phyloP scores from a whole-genome alignment of 305 asterid species.

The Fraxinus greggii region DNA sequence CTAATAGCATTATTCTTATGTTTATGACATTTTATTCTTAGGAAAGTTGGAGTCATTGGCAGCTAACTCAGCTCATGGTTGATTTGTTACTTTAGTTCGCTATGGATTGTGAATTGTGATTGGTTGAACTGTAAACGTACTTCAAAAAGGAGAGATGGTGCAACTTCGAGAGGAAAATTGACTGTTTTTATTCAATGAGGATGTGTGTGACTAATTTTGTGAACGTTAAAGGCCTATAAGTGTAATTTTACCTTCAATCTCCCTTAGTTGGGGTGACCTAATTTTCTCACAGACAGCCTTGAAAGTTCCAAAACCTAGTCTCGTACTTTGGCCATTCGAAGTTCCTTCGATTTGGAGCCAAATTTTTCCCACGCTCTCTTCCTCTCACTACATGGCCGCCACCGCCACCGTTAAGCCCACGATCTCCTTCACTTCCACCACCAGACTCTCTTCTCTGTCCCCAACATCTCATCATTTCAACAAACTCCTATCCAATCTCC shows the following conservation, averaged over 20 bases:
- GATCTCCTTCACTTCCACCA: slow-evolving; percentile 14
- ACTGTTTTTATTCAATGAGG: background rate
- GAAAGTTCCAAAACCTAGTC: slow-evolving; percentile 31
- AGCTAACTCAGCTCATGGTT: background rate
- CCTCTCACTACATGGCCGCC: slow-evolving; percentile 41
- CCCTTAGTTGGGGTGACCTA: background rate
- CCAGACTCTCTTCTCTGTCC: slow-evolving; percentile 31
- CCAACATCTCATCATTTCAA: slow-evolving; percentile 32
- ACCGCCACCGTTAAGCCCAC: slow-evolving; percentile 18
- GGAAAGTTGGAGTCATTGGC: background rate
- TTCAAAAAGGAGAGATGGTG: background rate
- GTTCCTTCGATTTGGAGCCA: slow-evolving; percentile 22
- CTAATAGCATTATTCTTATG: too few relatives aligned
- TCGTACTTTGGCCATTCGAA: slow-evolving; percentile 38
- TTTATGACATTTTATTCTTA: background rate
- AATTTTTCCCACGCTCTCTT: too few relatives aligned
- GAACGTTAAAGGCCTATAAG: background rate
- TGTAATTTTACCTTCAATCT: background rate
- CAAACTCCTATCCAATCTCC: slow-evolving; percentile 15
- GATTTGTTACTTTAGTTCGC: background rate
- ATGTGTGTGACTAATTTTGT: background rate
- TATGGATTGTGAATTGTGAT: background rate
- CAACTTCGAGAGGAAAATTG: background rate
- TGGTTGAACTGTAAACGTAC: background rate
- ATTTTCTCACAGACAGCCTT: background rate